Conservation (phyloP, 1,284 basidiomycete genomes). For the Gomphus bonarii region DNA sequence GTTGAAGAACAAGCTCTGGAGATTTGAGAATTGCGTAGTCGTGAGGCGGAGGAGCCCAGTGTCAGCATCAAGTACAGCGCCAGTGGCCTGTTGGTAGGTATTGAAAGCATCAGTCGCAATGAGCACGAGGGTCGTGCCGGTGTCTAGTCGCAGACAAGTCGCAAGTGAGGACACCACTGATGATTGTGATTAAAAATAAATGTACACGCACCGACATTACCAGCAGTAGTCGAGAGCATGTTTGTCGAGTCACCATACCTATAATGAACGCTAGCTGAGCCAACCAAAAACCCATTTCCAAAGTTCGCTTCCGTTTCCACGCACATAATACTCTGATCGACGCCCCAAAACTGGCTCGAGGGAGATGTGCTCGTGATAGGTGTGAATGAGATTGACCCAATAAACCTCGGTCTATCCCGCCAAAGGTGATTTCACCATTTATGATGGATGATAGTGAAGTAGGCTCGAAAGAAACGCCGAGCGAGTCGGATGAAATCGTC, state of each 20-base stretch:
- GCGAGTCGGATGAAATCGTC: slow-evolving; percentile 26
- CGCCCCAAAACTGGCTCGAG: slow-evolving; percentile 48
- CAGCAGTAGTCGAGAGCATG: slow-evolving; percentile 34
- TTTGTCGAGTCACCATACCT: slow-evolving; percentile 24
- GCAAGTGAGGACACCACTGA: background rate
- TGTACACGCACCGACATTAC: slow-evolving; percentile 37
- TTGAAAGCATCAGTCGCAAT: slow-evolving; percentile 4
- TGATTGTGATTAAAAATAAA: background rate
- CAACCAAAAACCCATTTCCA: no score
- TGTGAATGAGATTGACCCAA: slow-evolving; percentile 34
- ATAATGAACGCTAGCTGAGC: background rate
- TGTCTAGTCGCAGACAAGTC: background rate
- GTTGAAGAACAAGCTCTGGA: slow-evolving; percentile 16
- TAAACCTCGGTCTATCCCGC: slow-evolving; percentile 41
- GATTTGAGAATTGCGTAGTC: slow-evolving; percentile 13
- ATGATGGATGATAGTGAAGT: slow-evolving; percentile 22
- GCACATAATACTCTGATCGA: slow-evolving; percentile 48
- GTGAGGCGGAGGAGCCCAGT: slow-evolving; percentile 12
- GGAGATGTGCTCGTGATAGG: slow-evolving; percentile 38
- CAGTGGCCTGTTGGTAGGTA: background rate
- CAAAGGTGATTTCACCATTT: slow-evolving; percentile 28
- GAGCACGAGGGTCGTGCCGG: background rate
- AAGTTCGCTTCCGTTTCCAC: no score
- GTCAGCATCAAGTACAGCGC: background rate
- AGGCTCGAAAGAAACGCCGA: slow-evolving; percentile 38